These are phyloP conservation scores for Botrytis porri DNA, from an alignment of 2,329 filamentous ascomycete species.

Conservation along the genomic window DNA sequence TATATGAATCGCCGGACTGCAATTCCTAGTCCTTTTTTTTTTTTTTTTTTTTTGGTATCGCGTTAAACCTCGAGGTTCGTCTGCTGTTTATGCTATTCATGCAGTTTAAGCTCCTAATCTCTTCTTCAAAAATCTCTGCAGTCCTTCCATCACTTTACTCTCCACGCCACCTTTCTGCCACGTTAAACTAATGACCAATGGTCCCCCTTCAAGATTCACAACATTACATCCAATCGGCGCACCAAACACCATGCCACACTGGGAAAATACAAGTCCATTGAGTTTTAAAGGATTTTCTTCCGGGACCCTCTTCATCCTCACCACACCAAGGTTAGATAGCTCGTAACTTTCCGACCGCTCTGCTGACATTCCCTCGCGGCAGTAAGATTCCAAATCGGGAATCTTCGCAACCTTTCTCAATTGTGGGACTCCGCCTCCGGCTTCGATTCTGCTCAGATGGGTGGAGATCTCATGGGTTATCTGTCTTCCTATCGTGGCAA, in stretches of 20 bases:
- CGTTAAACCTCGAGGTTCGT: too few relatives aligned
- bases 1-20: too few relatives aligned
- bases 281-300: constrained; percentile 13
- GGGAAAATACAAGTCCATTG: constrained; percentile 27
- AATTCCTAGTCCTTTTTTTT: not conserved
- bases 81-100: not conserved
- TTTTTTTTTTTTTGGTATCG: not conserved
- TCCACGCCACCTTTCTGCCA: constrained; percentile 30
- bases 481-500: constrained; percentile 19
- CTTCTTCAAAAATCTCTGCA: not conserved
- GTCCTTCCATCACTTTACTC: constrained; percentile 21
- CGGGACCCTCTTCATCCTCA: constrained; percentile 12
- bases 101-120: not conserved
- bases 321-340: constrained; percentile 31
- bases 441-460: constrained; percentile 19
- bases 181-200: constrained; percentile 25
- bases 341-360: constrained; percentile 22
- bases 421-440: not conserved
- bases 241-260: constrained; percentile 26
- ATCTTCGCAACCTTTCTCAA: not conserved
- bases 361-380: not conserved
- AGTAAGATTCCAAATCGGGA: not conserved
- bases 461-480: constrained; percentile 19
- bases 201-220: constrained; percentile 23
- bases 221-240: constrained; percentile 27